These are phyloP conservation scores for Acacia confusa DNA, from an alignment of 306 rosid genomes.

Conservation along the genomic window DNA sequence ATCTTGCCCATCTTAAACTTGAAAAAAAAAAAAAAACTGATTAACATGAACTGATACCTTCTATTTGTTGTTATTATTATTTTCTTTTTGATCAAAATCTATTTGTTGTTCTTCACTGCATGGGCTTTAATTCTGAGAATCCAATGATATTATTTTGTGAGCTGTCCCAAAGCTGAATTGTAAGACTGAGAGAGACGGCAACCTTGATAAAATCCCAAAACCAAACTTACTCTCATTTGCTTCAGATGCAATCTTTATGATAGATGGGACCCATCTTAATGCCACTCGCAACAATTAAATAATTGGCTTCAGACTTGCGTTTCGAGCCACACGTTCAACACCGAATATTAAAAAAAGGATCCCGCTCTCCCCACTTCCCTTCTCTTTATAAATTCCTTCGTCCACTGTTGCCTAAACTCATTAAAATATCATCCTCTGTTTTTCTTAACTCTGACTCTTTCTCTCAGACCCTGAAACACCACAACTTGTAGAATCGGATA, in stretches of 20 bases:
- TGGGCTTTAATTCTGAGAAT: neutral
- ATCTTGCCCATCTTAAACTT: neutral
- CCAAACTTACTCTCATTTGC: neutral
- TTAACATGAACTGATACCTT: neutral
- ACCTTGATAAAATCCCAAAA: neutral
- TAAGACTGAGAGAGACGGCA: neutral
- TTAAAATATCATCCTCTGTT: neutral
- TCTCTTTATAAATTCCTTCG: slow-evolving; percentile 23
- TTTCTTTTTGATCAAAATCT: too few species aligned
- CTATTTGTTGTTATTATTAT: too few species aligned
- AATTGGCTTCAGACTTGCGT: neutral
- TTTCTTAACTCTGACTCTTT: neutral
- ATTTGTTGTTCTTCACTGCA: neutral
- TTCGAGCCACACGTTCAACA: slow-evolving; percentile 36
- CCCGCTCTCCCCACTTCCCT: slow-evolving; percentile 28
- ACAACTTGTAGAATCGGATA: neutral
- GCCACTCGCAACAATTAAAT: neutral
- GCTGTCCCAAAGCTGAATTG: neutral
- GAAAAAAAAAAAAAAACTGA: too few species aligned
- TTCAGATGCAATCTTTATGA: neutral
- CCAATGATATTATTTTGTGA: too few species aligned
- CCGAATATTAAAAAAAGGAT: neutral
- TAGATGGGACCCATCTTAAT: slow-evolving; percentile 39
- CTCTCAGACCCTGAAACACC: neutral
- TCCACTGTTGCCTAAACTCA: neutral